Evolutionary conservation across 75 land plant species (phyloP).

Genomic region (Selaginella moellendorffii): DNA sequence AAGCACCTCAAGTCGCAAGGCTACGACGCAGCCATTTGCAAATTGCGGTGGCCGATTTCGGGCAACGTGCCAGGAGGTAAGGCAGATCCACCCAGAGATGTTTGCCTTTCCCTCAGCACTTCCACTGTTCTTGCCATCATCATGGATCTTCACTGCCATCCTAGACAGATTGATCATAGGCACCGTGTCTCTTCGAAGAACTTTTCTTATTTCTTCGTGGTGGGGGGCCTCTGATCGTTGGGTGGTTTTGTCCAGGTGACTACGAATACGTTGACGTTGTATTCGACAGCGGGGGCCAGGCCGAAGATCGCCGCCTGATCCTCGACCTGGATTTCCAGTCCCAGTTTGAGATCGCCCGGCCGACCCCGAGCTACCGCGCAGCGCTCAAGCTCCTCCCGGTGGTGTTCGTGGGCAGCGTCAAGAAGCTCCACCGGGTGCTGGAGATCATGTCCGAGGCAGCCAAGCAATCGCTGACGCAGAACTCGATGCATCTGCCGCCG

Average conservation of each 20-base stretch:
- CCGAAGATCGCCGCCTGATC: conserved; percentile 41
- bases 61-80: conserved; percentile 80
- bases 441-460: conserved; percentile 77
- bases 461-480: conserved; percentile 56
- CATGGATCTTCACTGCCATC: not conserved
- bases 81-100: too few relatives aligned
- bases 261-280: conserved; percentile 79
- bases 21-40: conserved; percentile 70
- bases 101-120: not conserved
- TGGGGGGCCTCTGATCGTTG: not conserved
- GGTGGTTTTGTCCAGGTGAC: conserved; percentile 37
- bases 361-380: conserved; percentile 41
- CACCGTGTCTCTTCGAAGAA: not conserved
- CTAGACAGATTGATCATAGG: not conserved
- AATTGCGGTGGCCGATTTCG: conserved; percentile 45
- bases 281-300: conserved; percentile 15
- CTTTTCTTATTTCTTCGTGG: not conserved
- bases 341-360: conserved; percentile 60
- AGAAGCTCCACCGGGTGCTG: conserved; percentile 40
- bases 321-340: conserved; percentile 71
- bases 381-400: conserved; percentile 53
- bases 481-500: conserved; percentile 82
- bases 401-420: conserved; percentile 41
- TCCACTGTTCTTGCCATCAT: not conserved
- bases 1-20: conserved; percentile 43